Evolutionary conservation across 1,139 yeast species (phyloP), one percentile per base, ranked within the genome.

Genomic region (Yueomyces sp.): DNA sequence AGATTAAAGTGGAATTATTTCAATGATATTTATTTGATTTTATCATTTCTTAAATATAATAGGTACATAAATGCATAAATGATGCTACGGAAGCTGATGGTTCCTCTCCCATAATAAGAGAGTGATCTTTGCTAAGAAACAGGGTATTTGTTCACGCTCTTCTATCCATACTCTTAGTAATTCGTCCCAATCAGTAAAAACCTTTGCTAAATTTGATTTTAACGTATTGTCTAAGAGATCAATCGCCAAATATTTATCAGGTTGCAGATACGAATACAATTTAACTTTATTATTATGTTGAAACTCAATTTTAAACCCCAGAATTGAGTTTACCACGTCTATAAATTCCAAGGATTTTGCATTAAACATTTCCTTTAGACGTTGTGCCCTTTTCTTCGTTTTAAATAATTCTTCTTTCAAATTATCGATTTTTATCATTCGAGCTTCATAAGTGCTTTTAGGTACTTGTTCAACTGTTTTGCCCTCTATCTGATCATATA

Each of bases 241-340:
- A 1, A 65, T 62, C 3, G 61, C 45, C 27, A 67, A 42, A 35
- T 56, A 58, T 40, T 57, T 59, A 4, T 55, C 54, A 3, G 62
- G 75, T 41, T 63, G 61, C 39, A 53, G 79, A 49, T 75, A 75
- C 2, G 91, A 77, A 3, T 74, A 74, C 42, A 84, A 68, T 50
- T 81, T 79, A 37, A 86, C 75, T 53, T 81, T 81, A 29, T 76
- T 71, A 36, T 81, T 74, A 5, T 79, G 78, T 42, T 79, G 62
- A 47, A 85, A 81, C 55, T 84, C 95, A 29, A 87, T 66, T 34
- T 75, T 72, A 61, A 76, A 86, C 0, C 96, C 96, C 44, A 86
- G 69, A 37, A 82, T 69, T 9, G 79, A 70, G 41, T 80, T 76
- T 0, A 86, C 78, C 1, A 81, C 75, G 34, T 79, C 77, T 33